Percentiles rank a stretch among this genome's conserved stretches.
Evolutionary conservation across 2,329 filamentous ascomycete genomes (phyloP).

Genomic region (Podosphaera leucotricha): DNA sequence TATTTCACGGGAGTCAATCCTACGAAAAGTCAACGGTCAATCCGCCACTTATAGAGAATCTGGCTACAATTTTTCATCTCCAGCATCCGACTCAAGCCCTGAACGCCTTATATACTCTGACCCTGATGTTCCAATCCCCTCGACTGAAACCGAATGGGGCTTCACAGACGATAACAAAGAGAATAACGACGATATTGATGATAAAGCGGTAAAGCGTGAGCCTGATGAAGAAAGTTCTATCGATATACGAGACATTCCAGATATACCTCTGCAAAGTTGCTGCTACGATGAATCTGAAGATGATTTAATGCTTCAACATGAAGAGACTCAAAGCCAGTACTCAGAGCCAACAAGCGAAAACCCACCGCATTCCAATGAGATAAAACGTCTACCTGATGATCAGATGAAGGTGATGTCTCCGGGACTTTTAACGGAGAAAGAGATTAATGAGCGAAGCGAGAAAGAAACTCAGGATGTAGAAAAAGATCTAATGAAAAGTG

Average conservation of each 20-base stretch:
- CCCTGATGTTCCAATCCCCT: slow-evolving; percentile 75
- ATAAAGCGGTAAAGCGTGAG: slow-evolving; percentile 39
- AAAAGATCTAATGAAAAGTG: neutral
- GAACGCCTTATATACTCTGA: slow-evolving; percentile 42
- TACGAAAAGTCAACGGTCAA: slow-evolving; percentile 57
- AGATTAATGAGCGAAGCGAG: neutral
- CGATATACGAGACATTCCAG: slow-evolving; percentile 44
- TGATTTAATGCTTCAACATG: slow-evolving; percentile 3
- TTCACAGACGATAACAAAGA: slow-evolving; percentile 23
- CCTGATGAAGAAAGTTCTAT: slow-evolving; percentile 35
- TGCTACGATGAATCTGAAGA: slow-evolving; percentile 21
- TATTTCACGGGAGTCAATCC: slow-evolving; percentile 82
- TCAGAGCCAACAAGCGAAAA: slow-evolving; percentile 18
- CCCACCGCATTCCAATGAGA: slow-evolving; percentile 2
- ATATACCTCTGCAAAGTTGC: slow-evolving; percentile 20
- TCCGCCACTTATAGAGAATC: slow-evolving; percentile 30
- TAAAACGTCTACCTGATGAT: neutral
- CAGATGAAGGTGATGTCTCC: neutral
- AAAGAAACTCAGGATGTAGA: neutral
- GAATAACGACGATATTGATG: slow-evolving; percentile 31
- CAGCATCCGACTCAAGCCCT: slow-evolving; percentile 32
- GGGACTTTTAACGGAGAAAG: neutral
- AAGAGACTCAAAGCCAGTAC: slow-evolving; percentile 24
- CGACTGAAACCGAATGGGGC: slow-evolving; percentile 32
- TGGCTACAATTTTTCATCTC: slow-evolving; percentile 40